These are phyloP conservation scores for Aureobasidium leucospermi DNA, from an alignment of 2,329 filamentous ascomycete species.

Conservation along the genomic window DNA sequence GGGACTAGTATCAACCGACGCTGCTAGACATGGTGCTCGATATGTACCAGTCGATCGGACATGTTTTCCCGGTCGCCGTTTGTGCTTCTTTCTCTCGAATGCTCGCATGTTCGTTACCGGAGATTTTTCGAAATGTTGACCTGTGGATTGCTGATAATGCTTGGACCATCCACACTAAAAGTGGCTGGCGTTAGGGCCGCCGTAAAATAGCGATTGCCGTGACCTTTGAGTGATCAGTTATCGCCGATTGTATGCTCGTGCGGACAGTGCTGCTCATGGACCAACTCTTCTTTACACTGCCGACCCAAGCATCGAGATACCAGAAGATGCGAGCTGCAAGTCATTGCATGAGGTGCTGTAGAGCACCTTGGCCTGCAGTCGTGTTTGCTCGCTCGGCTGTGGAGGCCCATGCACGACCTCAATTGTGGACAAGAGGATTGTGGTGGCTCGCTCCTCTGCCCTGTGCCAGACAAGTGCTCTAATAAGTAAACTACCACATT, in stretches of 20 bases:
- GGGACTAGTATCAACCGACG: too few relatives aligned
- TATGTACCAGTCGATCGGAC: too few relatives aligned
- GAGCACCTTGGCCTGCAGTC: conserved; percentile 7
- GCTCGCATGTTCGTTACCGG: background rate
- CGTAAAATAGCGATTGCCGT: conserved; percentile 6
- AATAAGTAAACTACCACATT: background rate
- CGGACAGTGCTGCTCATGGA: conserved; percentile 1
- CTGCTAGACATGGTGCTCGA: too few relatives aligned
- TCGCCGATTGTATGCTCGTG: conserved; percentile 11
- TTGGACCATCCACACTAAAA: conserved; percentile 9
- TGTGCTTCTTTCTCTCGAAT: background rate
- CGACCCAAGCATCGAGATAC: conserved; percentile 4
- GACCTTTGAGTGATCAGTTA: conserved; percentile 3
- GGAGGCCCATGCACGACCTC: background rate
- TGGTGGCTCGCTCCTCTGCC: conserved; percentile 1
- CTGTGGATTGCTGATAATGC: conserved; percentile 2
- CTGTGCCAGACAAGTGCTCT: conserved; percentile 8
- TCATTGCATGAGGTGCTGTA: conserved; percentile 3
- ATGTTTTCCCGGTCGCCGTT: too few relatives aligned
- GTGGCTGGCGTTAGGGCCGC: conserved; percentile 10
- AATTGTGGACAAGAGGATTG: background rate
- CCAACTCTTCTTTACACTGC: conserved; percentile 8
- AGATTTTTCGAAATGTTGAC: background rate
- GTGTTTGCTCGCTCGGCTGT: conserved; percentile 1
- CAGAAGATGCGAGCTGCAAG: conserved; percentile 12